phyloP scores from a whole-genome alignment of 108 stramenopile species.

The Skeletonema menzelii region DNA sequence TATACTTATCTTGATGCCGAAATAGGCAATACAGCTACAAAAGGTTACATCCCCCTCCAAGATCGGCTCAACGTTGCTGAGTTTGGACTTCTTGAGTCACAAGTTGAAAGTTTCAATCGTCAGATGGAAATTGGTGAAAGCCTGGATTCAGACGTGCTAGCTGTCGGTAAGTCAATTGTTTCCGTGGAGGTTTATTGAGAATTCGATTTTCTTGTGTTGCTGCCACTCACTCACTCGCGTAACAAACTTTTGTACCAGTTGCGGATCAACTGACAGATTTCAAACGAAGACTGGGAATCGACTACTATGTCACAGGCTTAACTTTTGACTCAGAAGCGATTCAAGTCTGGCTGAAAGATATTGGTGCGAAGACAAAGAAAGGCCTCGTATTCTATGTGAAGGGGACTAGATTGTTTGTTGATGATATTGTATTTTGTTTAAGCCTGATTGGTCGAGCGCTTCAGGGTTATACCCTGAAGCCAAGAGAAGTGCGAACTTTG shows the following conservation, averaged over 20 bases:
- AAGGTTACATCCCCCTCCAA: conserved; percentile 85
- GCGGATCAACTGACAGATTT: conserved; percentile 86
- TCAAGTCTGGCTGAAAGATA: conserved; percentile 58
- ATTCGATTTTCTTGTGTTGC: not conserved
- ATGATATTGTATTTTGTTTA: conserved; percentile 82
- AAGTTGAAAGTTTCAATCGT: conserved; percentile 75
- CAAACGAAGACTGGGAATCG: conserved; percentile 91
- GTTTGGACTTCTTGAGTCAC: conserved; percentile 93
- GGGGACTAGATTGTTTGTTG: conserved; percentile 76
- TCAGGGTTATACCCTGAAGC: conserved; percentile 93
- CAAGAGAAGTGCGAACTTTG: conserved; percentile 94
- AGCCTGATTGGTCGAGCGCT: conserved; percentile 82
- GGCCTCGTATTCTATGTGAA: conserved; percentile 85
- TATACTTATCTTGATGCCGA: conserved; percentile 90
- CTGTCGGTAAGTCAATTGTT: conserved; percentile 32
- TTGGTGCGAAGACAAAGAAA: conserved; percentile 64
- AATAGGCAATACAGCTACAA: conserved; percentile 69
- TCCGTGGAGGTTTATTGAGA: not conserved
- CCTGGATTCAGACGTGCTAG: conserved; percentile 77
- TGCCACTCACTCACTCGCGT: not conserved
- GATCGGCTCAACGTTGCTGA: conserved; percentile 96
- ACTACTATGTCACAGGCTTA: conserved; percentile 82
- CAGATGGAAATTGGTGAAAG: conserved; percentile 62
- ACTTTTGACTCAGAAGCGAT: conserved; percentile 80
- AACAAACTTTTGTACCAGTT: conserved; percentile 11